Base-by-base conservation (phyloP, 73 alveolate genomes). In the Paramecium caudatum region DNA sequence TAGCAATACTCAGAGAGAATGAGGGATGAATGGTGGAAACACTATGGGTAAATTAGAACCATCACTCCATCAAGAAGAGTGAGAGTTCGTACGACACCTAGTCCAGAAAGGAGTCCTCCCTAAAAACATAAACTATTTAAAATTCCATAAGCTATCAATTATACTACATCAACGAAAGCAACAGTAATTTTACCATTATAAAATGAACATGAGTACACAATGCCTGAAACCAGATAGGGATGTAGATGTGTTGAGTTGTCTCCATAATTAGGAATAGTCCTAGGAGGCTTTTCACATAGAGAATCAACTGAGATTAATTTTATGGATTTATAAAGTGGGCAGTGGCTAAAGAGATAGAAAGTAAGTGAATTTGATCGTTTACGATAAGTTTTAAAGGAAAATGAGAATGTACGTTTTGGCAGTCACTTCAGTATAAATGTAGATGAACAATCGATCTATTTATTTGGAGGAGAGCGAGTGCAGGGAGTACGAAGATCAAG, bases 181-280 rank as follows among this genome's bases (percentile, higher is more conserved):
- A n/a, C n/a, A n/a, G n/a, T 55, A 9, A 55, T 55, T 19, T 55
- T 55, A 3, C 45, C 80, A 10, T 55, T 55, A 1, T 27, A 55
- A 23, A 55, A 55, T 55, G 41, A 55, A 21, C n/a, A 21, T 7
- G 30, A 55, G 30, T 55, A 55, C 30, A 55, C 45, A 23, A 55
- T 1, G 0, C 84, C 84, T 25, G 84, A 68, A 68, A 34, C 84
- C 17, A 32, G 84, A 32, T 63, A 9, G 9, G 46, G 84, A 10
- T 63, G 36, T 3, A 63, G 50, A 63, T n/a, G n/a, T n/a, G 30
- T 55, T 27, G 80, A 55, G 5, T 10, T 55, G 13, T 55, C 80
- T 27, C 9, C 23, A 27, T 0, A 55, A 5, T 55, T 55, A 23
- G 80, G 43, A 5, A 55, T 55, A 23, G 41, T 55, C 9, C 2